Percentiles rank a stretch among this genome's conserved stretches.
phyloP scores from a whole-genome alignment of 768 basidiomycete genomes.

The Candolleomyces aberdarensis region DNA sequence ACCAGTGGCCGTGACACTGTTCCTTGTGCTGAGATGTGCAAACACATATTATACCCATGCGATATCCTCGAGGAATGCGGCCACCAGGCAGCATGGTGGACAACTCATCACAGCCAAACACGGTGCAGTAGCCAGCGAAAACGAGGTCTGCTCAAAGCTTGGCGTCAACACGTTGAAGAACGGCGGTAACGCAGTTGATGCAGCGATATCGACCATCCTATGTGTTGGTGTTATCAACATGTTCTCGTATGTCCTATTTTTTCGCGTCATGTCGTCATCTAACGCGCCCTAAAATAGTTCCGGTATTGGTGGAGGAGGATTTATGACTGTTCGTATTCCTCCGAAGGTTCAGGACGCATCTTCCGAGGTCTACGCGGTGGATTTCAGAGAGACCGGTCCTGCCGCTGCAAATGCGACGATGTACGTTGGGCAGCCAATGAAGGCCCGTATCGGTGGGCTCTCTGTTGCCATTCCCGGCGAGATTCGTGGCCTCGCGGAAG shows the following conservation, averaged over 20 bases:
- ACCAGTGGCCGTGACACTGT: too few relatives aligned
- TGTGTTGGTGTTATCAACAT: slow-evolving; percentile 85
- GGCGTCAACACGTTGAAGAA: slow-evolving; percentile 73
- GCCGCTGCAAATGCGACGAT: slow-evolving; percentile 69
- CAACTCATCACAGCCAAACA: slow-evolving; percentile 16
- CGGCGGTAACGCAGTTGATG: slow-evolving; percentile 91
- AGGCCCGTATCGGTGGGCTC: slow-evolving; percentile 72
- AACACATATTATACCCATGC: too few relatives aligned
- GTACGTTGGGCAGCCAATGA: slow-evolving; percentile 56
- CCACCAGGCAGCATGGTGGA: too few relatives aligned
- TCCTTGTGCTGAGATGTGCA: too few relatives aligned
- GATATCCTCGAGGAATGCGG: too few relatives aligned
- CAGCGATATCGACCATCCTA: slow-evolving; percentile 73
- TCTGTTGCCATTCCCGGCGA: slow-evolving; percentile 89
- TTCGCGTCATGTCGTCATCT: too few relatives aligned
- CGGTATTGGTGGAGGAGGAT: slow-evolving; percentile 83
- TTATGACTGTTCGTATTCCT: slow-evolving; percentile 80
- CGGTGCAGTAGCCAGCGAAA: slow-evolving; percentile 90
- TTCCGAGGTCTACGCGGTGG: slow-evolving; percentile 69
- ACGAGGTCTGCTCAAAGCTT: slow-evolving; percentile 81
- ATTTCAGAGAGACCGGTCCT: slow-evolving; percentile 90
- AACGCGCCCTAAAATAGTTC: slow-evolving; percentile 26
- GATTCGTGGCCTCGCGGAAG: slow-evolving; percentile 80
- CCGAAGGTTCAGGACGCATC: slow-evolving; percentile 34
- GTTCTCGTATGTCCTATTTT: slow-evolving; percentile 50